phyloP scores from a whole-genome alignment of 352 stramenopile genomes.

The Halophytophthora polymorphica region DNA sequence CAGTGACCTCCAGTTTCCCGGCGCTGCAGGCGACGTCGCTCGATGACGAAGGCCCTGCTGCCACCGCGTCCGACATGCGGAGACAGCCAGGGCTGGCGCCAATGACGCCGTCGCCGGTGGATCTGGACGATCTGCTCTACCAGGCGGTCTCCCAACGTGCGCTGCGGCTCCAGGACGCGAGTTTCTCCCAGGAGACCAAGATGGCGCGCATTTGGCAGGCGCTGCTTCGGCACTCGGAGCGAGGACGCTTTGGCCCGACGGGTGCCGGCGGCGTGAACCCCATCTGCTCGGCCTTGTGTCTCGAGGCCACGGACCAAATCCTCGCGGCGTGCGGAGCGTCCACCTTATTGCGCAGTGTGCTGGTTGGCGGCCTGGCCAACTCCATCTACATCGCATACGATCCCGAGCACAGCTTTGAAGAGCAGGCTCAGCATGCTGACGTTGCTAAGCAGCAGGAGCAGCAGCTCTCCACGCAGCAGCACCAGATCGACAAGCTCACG shows the following conservation, averaged over 20 bases:
- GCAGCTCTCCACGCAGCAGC: slow-evolving; percentile 17
- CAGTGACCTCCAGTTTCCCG: slow-evolving; percentile 6
- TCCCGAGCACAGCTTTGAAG: slow-evolving; percentile 24
- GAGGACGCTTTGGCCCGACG: slow-evolving; percentile 36
- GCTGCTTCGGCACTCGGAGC: slow-evolving; percentile 58
- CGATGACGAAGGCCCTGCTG: not conserved
- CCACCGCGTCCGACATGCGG: too few relatives aligned
- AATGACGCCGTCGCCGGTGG: slow-evolving; percentile 4
- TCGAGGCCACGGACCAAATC: slow-evolving; percentile 47
- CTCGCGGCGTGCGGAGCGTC: slow-evolving; percentile 31
- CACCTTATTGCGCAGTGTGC: slow-evolving; percentile 35
- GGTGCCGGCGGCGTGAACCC: slow-evolving; percentile 34
- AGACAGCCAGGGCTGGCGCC: too few relatives aligned
- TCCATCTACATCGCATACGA: slow-evolving; percentile 59
- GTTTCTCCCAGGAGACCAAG: slow-evolving; percentile 41
- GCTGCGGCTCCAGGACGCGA: slow-evolving; percentile 18
- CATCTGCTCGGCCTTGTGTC: slow-evolving; percentile 54
- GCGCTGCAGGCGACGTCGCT: slow-evolving; percentile 5
- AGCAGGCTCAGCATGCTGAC: slow-evolving; percentile 47
- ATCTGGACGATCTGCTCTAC: slow-evolving; percentile 26
- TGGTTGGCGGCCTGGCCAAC: slow-evolving; percentile 58
- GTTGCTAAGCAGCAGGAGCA: slow-evolving; percentile 22
- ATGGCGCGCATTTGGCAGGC: slow-evolving; percentile 51
- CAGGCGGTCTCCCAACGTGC: slow-evolving; percentile 10
- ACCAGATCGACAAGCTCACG: slow-evolving; percentile 16